Evolutionary conservation across 306 rosid genomes (phyloP).

Genomic region (Alnus glutinosa): DNA sequence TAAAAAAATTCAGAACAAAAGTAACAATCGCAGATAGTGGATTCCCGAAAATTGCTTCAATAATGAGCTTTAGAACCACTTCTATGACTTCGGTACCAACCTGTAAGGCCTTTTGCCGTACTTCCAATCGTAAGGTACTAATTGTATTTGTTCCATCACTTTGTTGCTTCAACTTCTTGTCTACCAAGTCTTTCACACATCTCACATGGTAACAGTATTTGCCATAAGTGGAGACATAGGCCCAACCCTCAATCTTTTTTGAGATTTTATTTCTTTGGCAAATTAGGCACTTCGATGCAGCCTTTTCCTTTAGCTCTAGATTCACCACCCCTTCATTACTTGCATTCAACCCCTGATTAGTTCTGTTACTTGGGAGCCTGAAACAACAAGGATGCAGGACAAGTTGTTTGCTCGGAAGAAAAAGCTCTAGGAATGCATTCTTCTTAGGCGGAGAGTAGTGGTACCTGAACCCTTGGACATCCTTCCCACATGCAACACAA

Average conservation of each 20-base stretch:
- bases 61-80: too few species aligned
- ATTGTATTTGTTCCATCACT: neutral
- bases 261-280: neutral
- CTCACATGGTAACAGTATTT: neutral
- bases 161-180: neutral
- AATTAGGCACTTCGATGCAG: neutral
- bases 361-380: neutral
- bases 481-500: neutral
- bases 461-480: neutral
- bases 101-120: too few species aligned
- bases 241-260: neutral
- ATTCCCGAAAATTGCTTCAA: too few species aligned
- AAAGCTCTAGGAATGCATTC: too few species aligned
- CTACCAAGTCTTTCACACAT: neutral
- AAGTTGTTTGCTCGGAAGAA: too few species aligned
- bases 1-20: too few species aligned
- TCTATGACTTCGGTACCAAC: too few species aligned
- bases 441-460: too few species aligned
- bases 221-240: neutral
- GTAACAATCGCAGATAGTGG: too few species aligned
- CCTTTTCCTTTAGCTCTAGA: neutral
- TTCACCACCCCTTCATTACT: neutral
- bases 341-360: too few species aligned
- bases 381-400: conserved; percentile 1
- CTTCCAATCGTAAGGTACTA: neutral